Percentiles rank a stretch among this genome's conserved stretches.
These are phyloP conservation scores for Podila epigama DNA, from an alignment of 192 early-diverging fungal genomes.

Conservation along the genomic window DNA sequence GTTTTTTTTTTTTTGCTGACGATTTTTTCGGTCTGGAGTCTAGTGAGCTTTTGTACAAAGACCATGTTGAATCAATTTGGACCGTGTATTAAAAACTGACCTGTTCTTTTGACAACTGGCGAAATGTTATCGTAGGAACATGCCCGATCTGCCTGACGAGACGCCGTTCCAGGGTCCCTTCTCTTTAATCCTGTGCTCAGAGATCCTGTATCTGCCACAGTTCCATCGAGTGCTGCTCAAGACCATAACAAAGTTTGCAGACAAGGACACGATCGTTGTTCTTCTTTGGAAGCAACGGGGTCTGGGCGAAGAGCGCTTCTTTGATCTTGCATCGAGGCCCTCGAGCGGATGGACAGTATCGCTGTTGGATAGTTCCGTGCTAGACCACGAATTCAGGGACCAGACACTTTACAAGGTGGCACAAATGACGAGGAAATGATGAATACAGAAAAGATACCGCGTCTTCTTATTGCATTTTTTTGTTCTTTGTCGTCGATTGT, in stretches of 20 bases:
- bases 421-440: constrained; percentile 7
- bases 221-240: constrained; percentile 29
- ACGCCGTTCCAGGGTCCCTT: constrained; percentile 26
- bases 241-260: constrained; percentile 33
- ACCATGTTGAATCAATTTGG: not conserved
- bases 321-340: constrained; percentile 16
- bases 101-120: not conserved
- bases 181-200: constrained; percentile 39
- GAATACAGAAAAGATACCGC: not conserved
- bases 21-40: too few species aligned
- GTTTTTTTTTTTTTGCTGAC: too few species aligned
- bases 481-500: too few species aligned
- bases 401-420: constrained; percentile 31
- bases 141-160: constrained; percentile 14
- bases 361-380: constrained; percentile 9
- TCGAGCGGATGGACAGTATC: constrained; percentile 20
- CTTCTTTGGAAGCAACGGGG: constrained; percentile 44
- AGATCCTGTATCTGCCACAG: constrained; percentile 44
- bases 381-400: constrained; percentile 30
- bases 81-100: too few species aligned
- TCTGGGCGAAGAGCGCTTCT: constrained; percentile 42
- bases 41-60: too few species aligned
- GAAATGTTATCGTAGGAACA: constrained; percentile 6
- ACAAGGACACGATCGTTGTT: constrained; percentile 18
- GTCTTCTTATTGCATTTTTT: not conserved